A percentile compares a stretch with the other conserved stretches of the same genome.
phyloP scores from a whole-genome alignment of 2,329 filamentous ascomycete species.

The Albifimbria verrucaria region DNA sequence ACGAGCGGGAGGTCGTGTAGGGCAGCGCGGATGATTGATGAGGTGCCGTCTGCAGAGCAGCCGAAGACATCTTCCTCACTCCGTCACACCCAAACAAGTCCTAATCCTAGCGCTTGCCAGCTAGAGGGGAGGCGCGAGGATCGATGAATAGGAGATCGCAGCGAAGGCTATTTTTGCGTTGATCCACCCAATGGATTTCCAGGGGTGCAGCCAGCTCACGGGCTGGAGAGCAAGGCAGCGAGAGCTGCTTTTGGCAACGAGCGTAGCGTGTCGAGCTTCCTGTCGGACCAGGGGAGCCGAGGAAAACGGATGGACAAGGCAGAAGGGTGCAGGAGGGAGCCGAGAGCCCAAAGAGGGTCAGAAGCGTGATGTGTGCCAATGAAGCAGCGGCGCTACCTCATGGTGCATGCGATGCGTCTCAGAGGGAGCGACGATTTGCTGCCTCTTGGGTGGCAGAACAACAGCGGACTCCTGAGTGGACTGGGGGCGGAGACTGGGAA shows the following conservation, averaged over 20 bases:
- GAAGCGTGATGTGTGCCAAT: constrained; percentile 29
- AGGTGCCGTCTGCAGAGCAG: constrained; percentile 59
- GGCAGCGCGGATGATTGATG: constrained; percentile 52
- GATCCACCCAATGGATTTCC: not conserved
- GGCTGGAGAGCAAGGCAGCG: not conserved
- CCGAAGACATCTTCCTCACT: constrained; percentile 41
- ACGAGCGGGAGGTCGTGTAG: constrained; percentile 50
- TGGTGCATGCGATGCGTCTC: constrained; percentile 31
- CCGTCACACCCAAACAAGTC: constrained; percentile 20
- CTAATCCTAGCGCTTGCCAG: constrained; percentile 10
- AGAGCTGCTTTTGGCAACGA: not conserved
- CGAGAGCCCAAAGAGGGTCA: not conserved
- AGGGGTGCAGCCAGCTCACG: not conserved
- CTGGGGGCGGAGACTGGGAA: not conserved
- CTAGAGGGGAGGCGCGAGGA: constrained; percentile 8
- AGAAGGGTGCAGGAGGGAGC: not conserved
- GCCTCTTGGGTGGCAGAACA: constrained; percentile 23
- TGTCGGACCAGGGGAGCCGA: constrained; percentile 4
- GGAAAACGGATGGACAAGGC: constrained; percentile 1
- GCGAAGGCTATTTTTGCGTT: constrained; percentile 3
- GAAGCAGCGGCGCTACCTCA: constrained; percentile 37
- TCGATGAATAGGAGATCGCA: constrained; percentile 1
- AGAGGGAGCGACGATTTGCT: constrained; percentile 27
- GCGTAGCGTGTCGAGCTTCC: not conserved
- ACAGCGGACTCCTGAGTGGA: constrained; percentile 1